Evolutionary conservation across 2,329 filamentous ascomycete species (phyloP).

Genomic region (Fusarium domesticum): DNA sequence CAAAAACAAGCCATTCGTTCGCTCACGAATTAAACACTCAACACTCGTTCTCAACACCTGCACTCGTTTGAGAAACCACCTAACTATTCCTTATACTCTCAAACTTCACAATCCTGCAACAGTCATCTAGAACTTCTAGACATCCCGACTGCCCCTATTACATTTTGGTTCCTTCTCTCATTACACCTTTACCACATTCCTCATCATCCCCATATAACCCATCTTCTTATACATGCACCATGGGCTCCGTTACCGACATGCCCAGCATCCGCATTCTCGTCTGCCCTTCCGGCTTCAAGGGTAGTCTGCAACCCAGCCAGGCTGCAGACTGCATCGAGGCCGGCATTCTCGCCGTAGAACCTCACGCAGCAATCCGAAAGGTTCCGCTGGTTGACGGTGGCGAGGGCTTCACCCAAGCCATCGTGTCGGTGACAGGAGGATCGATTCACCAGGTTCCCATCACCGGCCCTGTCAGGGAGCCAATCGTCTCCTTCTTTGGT

Average conservation of each 20-base stretch:
- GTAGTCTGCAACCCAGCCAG: constrained; percentile 47
- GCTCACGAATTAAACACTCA: constrained; percentile 3
- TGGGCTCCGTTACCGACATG: neutral
- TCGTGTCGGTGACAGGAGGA: constrained; percentile 44
- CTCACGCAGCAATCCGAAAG: constrained; percentile 43
- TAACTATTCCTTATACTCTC: neutral
- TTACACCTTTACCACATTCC: neutral
- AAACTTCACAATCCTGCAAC: no score
- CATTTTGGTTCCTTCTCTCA: no score
- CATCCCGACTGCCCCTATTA: no score
- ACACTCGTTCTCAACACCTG: neutral
- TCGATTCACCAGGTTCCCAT: constrained; percentile 37
- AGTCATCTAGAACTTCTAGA: no score
- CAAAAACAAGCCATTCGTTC: constrained; percentile 3
- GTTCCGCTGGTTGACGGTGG: constrained; percentile 52
- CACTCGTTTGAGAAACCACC: neutral
- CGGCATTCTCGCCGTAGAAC: constrained; percentile 44
- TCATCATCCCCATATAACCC: neutral
- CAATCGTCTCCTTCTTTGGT: constrained; percentile 45
- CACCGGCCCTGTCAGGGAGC: constrained; percentile 42
- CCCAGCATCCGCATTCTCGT: constrained; percentile 40
- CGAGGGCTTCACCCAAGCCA: constrained; percentile 48
- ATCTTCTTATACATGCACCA: neutral
- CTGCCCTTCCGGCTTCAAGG: constrained; percentile 54
- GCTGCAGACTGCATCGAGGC: constrained; percentile 50